A percentile compares a stretch with the other conserved stretches of the same genome.
These are phyloP conservation scores for Ophiocordyceps australis DNA, from an alignment of 2,329 filamentous ascomycete species.

Conservation along the genomic window DNA sequence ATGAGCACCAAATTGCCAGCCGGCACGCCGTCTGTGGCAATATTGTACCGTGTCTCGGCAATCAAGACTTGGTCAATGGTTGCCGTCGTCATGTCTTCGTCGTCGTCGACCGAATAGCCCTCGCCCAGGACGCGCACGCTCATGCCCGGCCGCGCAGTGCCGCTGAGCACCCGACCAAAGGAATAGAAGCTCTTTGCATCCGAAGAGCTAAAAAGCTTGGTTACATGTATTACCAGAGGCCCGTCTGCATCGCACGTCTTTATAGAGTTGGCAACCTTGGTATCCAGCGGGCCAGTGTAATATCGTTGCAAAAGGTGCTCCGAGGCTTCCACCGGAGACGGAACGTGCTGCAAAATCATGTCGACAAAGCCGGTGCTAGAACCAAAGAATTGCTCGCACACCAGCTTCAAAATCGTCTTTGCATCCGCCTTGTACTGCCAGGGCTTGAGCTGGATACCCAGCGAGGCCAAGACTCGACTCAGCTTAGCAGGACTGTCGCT, in stretches of 20 bases:
- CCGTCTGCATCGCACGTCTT: slow-evolving; percentile 72
- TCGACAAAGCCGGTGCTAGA: slow-evolving; percentile 81
- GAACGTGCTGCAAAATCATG: slow-evolving; percentile 81
- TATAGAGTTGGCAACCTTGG: slow-evolving; percentile 66
- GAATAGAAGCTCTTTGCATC: slow-evolving; percentile 87
- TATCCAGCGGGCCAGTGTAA: slow-evolving; percentile 82
- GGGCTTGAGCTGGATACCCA: slow-evolving; percentile 79
- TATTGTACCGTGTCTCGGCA: slow-evolving; percentile 81
- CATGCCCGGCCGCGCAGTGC: slow-evolving; percentile 64
- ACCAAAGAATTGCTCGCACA: slow-evolving; percentile 93
- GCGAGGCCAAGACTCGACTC: slow-evolving; percentile 54
- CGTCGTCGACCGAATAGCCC: slow-evolving; percentile 88
- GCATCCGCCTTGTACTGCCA: slow-evolving; percentile 85
- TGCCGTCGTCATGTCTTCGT: slow-evolving; percentile 88
- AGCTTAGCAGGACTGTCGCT: slow-evolving; percentile 77
- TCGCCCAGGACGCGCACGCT: slow-evolving; percentile 87
- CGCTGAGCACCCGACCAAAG: slow-evolving; percentile 83
- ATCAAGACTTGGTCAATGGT: slow-evolving; percentile 80
- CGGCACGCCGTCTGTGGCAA: slow-evolving; percentile 78
- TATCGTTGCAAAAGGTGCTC: slow-evolving; percentile 63
- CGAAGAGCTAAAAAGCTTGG: slow-evolving; percentile 78
- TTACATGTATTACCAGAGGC: slow-evolving; percentile 77
- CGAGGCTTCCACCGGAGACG: slow-evolving; percentile 67
- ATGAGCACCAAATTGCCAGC: slow-evolving; percentile 90
- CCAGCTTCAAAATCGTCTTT: slow-evolving; percentile 69